These are phyloP conservation scores for Cercospora canescens DNA, from an alignment of 2,329 filamentous ascomycete genomes.

Conservation along the genomic window DNA sequence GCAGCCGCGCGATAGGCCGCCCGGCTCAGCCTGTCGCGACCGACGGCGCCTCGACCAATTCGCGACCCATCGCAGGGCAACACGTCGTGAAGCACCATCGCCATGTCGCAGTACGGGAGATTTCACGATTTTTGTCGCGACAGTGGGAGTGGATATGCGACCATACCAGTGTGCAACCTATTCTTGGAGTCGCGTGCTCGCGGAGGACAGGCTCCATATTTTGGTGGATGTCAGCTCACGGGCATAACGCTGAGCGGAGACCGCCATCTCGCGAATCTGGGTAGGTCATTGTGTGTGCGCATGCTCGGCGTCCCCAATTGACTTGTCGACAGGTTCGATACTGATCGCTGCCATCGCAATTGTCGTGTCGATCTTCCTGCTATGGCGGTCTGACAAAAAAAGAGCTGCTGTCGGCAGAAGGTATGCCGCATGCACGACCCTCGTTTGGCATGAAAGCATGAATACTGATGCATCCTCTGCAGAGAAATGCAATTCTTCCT, in stretches of 20 bases:
- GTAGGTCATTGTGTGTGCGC: constrained; percentile 49
- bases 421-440: constrained; percentile 50
- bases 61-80: not conserved
- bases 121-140: constrained; percentile 52
- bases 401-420: constrained; percentile 90
- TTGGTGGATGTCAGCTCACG: constrained; percentile 66
- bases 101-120: constrained; percentile 36
- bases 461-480: constrained; percentile 38
- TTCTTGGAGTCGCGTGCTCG: constrained; percentile 60
- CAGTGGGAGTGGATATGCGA: constrained; percentile 42
- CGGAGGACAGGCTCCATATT: constrained; percentile 53
- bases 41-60: not conserved
- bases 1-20: not conserved
- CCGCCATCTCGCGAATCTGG: constrained; percentile 76
- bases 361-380: constrained; percentile 61
- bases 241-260: constrained; percentile 71
- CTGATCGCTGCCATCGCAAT: constrained; percentile 79
- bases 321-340: constrained; percentile 71
- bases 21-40: not conserved
- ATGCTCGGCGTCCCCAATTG: constrained; percentile 6
- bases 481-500: constrained; percentile 96
- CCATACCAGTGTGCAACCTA: constrained; percentile 57
- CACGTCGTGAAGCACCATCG: not conserved
- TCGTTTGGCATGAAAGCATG: not conserved
- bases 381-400: constrained; percentile 84